These are phyloP conservation scores for Aristolochia fimbriata DNA, from an alignment of 164 flowering plant genomes.

Conservation along the genomic window DNA sequence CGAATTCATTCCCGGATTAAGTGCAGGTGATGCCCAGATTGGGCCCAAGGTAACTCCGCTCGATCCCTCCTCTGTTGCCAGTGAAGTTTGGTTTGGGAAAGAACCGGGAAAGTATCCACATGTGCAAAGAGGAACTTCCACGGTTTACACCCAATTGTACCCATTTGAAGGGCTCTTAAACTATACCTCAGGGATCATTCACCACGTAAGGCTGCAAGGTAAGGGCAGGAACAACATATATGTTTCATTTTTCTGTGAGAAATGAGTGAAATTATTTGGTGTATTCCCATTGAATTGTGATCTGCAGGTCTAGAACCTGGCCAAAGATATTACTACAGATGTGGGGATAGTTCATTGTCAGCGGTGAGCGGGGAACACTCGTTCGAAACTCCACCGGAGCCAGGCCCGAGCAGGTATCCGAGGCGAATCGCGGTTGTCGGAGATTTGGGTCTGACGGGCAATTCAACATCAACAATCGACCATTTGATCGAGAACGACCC, in stretches of 20 bases:
- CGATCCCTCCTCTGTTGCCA: conserved; percentile 64
- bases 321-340: conserved; percentile 58
- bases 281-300: neutral
- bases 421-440: conserved; percentile 65
- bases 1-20: neutral
- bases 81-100: conserved; percentile 85
- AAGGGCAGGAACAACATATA: neutral
- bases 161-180: conserved; percentile 74
- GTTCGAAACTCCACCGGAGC: conserved; percentile 50
- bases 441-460: conserved; percentile 81
- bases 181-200: conserved; percentile 88
- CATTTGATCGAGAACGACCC: conserved; percentile 67
- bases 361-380: conserved; percentile 65
- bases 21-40: conserved; percentile 60
- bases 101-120: conserved; percentile 40
- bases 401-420: conserved; percentile 45
- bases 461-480: conserved; percentile 69
- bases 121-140: conserved; percentile 35
- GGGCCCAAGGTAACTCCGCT: conserved; percentile 56
- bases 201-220: conserved; percentile 81
- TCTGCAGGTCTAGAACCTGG: conserved; percentile 65
- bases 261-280: neutral
- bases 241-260: too few relatives aligned
- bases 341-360: conserved; percentile 77
- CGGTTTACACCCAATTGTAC: conserved; percentile 69